Evolutionary conservation across 805 yeast species (phyloP).

Genomic region (Kuraishia cidri): DNA sequence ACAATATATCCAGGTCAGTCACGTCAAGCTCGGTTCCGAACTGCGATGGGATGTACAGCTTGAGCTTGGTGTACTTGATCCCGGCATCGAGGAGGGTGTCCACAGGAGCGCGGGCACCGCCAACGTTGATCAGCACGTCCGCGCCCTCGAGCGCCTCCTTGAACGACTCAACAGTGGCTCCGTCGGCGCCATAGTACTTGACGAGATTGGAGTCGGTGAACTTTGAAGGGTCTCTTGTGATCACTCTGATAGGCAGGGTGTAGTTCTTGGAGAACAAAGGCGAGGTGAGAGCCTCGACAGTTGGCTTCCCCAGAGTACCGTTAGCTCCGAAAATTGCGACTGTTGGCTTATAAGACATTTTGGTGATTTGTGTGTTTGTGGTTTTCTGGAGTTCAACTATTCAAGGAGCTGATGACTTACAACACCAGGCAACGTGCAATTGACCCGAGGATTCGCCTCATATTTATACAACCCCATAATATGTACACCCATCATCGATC

Average conservation of each 20-base stretch:
- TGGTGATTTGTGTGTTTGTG: too few relatives aligned
- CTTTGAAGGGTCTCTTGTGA: conserved; percentile 34
- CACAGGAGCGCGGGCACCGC: conserved; percentile 11
- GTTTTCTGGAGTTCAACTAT: too few relatives aligned
- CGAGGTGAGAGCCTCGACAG: conserved; percentile 33
- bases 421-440: too few relatives aligned
- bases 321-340: conserved; percentile 45
- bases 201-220: conserved; percentile 21
- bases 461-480: too few relatives aligned
- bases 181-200: conserved; percentile 27
- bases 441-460: too few relatives aligned
- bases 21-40: conserved; percentile 39
- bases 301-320: conserved; percentile 43
- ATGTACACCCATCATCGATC: too few relatives aligned
- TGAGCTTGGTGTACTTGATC: conserved; percentile 28
- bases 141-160: conserved; percentile 31
- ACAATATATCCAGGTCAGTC: conserved; percentile 24
- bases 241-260: conserved; percentile 35
- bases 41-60: conserved; percentile 50
- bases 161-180: conserved; percentile 16
- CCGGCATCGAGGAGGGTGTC: conserved; percentile 30
- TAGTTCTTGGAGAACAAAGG: conserved; percentile 21
- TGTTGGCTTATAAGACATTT: conserved; percentile 1
- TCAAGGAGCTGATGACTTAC: too few relatives aligned
- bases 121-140: conserved; percentile 42